Evolutionary conservation across 129 eudicot genomes (phyloP), one percentile per base, ranked within the genome.

Genomic region (Helianthus tuberosus): DNA sequence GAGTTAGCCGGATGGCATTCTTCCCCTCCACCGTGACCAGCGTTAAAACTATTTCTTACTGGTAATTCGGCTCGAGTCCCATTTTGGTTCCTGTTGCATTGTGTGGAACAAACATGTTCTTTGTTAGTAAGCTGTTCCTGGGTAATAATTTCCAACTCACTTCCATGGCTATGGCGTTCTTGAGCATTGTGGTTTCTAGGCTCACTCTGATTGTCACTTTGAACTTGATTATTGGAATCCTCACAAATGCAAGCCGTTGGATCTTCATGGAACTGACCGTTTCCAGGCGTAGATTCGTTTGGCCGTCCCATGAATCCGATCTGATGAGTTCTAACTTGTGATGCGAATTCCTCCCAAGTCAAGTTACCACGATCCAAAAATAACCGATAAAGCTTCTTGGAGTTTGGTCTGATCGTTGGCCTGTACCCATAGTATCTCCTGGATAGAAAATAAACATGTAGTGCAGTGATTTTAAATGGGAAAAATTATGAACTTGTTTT

Each of bases 351-450:
- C 73, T 80, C 88, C 96, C 92, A 87, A 23, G 85, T 83, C 85
- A 87, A 84, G 62, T 81, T 85, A 35, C 77, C 74, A 2, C 88
- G 82, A 48, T 84, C 81, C 72, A 80, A 48, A 61, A 89, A 87
- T 62, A 85, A 51, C 3, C 39, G 78, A 62, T 66, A 78, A 9
- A 89, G 87, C 43, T 87, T 89, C 64, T 89, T 89, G 59, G 85
- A 84, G 48, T 89, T 87, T 13, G 96, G 96, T 10, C 92, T 88
- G 6, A 89, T 82, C 10, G 92, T 89, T 69, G 90, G 90, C 78
- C 78, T 89, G 82, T 86, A 86, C 44, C 96, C 96, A 73, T 78
- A 89, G 85, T 89, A 89, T 81, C 87, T 87, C 92, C 92, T 89
- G 72, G 75, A 78, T 0, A 43, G 44, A 25, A 9, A 52, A 27